A percentile compares a stretch with the other conserved stretches of the same genome.
phyloP scores from a whole-genome alignment of 2,329 filamentous ascomycete species.

The Stagonosporopsis tanaceti region DNA sequence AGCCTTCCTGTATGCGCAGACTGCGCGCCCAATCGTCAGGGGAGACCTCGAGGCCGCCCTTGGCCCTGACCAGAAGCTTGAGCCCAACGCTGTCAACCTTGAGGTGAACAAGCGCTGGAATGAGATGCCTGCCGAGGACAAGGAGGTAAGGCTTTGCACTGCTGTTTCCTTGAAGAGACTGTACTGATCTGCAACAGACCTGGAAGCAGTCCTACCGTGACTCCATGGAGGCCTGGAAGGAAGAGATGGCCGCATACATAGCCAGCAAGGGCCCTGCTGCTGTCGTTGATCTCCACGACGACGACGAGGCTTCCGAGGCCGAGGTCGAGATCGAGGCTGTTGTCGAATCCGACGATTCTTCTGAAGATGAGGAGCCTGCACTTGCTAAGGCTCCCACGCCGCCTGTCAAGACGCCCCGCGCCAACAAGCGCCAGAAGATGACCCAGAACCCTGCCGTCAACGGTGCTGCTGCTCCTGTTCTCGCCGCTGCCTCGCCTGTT shows the following conservation, averaged over 20 bases:
- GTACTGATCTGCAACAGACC: conserved; percentile 28
- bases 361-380: conserved; percentile 44
- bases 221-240: conserved; percentile 63
- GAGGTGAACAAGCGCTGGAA: conserved; percentile 89
- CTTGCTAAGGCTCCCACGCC: conserved; percentile 48
- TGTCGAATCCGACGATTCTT: conserved; percentile 54
- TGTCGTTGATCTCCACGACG: conserved; percentile 55
- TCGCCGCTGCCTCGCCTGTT: conserved; percentile 31
- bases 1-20: conserved; percentile 94
- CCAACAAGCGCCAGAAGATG: conserved; percentile 51
- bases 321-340: conserved; percentile 44
- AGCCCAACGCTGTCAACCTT: conserved; percentile 85
- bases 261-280: conserved; percentile 52
- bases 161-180: neutral
- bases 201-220: conserved; percentile 61
- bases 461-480: conserved; percentile 31
- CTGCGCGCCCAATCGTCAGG: conserved; percentile 82
- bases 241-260: conserved; percentile 65
- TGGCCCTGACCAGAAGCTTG: conserved; percentile 71
- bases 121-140: conserved; percentile 76
- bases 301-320: conserved; percentile 48
- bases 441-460: conserved; percentile 34
- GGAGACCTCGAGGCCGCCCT: conserved; percentile 61
- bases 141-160: conserved; percentile 60
- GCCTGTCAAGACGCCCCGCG: conserved; percentile 44